Conservation (phyloP, 805 yeast species). For the Metschnikowia lunata region DNA sequence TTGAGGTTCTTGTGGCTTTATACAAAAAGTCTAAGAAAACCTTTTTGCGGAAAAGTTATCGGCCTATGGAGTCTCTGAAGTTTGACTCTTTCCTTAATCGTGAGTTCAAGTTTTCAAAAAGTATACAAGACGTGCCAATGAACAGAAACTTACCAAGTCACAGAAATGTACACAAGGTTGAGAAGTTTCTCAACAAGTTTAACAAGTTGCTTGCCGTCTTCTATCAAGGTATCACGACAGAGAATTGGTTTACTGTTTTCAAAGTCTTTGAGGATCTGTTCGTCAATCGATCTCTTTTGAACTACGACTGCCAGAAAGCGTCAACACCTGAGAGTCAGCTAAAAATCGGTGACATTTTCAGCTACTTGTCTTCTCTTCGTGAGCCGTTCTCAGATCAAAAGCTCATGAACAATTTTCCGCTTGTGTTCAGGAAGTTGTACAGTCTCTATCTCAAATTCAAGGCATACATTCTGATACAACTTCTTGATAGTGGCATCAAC, state of each 20-base stretch:
- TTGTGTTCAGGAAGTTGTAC: slow-evolving; percentile 61
- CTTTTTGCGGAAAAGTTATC: slow-evolving; percentile 66
- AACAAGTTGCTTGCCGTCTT: slow-evolving; percentile 59
- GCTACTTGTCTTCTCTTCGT: slow-evolving; percentile 60
- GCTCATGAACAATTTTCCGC: slow-evolving; percentile 52
- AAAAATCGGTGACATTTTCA: slow-evolving; percentile 61
- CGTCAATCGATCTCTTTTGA: slow-evolving; percentile 55
- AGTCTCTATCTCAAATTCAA: slow-evolving; percentile 65
- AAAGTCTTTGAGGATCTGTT: slow-evolving; percentile 71
- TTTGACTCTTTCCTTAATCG: slow-evolving; percentile 36
- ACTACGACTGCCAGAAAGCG: slow-evolving; percentile 41
- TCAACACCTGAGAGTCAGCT: slow-evolving; percentile 50
- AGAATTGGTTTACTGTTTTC: slow-evolving; percentile 76
- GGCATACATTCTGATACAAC: slow-evolving; percentile 56
- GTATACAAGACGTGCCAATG: slow-evolving; percentile 43
- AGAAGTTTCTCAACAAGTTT: slow-evolving; percentile 56
- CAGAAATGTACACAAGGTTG: slow-evolving; percentile 46
- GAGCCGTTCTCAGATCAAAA: slow-evolving; percentile 41
- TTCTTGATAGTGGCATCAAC: slow-evolving; percentile 57
- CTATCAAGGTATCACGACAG: slow-evolving; percentile 51
- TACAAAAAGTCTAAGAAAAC: slow-evolving; percentile 64
- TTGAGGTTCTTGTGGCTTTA: slow-evolving; percentile 40
- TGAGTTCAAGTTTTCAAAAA: slow-evolving; percentile 40
- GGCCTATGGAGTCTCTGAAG: slow-evolving; percentile 47
- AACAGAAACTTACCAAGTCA: slow-evolving; percentile 44